phyloP scores from a whole-genome alignment of 1,284 basidiomycete species.

The Tremellales sp. region DNA sequence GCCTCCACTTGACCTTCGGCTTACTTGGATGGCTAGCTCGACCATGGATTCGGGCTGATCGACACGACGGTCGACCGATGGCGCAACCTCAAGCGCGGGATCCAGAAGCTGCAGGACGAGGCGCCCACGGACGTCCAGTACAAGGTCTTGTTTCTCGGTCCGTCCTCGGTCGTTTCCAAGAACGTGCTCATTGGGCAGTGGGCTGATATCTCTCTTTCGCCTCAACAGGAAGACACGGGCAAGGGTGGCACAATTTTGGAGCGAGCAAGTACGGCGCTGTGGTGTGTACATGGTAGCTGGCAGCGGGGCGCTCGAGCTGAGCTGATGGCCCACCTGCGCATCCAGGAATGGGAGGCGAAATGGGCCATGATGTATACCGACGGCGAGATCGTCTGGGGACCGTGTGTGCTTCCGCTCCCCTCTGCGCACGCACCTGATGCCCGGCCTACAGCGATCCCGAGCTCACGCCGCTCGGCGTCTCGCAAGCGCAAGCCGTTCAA shows the following conservation, averaged over 20 bases:
- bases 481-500: conserved; percentile 59
- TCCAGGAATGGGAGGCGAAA: conserved; percentile 52
- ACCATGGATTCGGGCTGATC: conserved; percentile 40
- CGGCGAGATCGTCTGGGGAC: conserved; percentile 71
- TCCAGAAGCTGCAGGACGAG: conserved; percentile 32
- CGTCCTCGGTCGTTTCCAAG: conserved; percentile 1
- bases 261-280: conserved; percentile 65
- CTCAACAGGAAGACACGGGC: conserved; percentile 40
- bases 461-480: conserved; percentile 63
- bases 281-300: conserved; percentile 41
- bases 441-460: no score
- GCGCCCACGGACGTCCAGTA: conserved; percentile 38
- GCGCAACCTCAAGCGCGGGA: conserved; percentile 32
- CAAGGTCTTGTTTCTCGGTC: conserved; percentile 47
- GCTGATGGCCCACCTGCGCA: background rate
- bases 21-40: conserved; percentile 17
- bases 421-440: no score
- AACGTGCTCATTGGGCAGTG: background rate
- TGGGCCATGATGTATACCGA: conserved; percentile 70
- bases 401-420: no score
- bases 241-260: conserved; percentile 54
- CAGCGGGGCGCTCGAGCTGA: conserved; percentile 9
- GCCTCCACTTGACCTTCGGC: no score
- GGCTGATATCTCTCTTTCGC: background rate
- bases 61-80: conserved; percentile 39